These are phyloP conservation scores for Lumnitzera littorea DNA, from an alignment of 345 rosid genomes.

Conservation along the genomic window DNA sequence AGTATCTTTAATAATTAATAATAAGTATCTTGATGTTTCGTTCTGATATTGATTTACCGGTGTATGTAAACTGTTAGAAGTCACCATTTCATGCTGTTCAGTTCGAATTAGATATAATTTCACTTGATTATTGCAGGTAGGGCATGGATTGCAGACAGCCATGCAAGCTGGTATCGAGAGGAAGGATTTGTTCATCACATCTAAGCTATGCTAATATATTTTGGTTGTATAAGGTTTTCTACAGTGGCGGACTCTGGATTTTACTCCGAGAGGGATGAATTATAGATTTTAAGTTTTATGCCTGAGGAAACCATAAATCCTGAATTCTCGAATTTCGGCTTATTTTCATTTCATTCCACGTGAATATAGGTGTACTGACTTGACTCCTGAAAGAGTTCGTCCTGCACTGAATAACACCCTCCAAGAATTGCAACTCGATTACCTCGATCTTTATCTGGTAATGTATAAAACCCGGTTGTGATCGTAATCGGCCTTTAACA, in stretches of 20 bases:
- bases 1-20: too few species aligned
- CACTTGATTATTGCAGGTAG: constrained; percentile 23
- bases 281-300: not conserved
- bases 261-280: too few species aligned
- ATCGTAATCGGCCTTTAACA: too few species aligned
- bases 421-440: constrained; percentile 45
- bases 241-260: too few species aligned
- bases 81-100: too few species aligned
- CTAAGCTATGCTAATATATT: constrained; percentile 39
- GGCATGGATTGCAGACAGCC: constrained; percentile 30
- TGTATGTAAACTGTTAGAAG: too few species aligned
- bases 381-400: constrained; percentile 42
- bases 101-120: not conserved
- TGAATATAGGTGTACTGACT: constrained; percentile 35
- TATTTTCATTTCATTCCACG: not conserved
- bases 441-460: constrained; percentile 51
- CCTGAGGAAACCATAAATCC: not conserved
- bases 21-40: not conserved
- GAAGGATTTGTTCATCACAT: constrained; percentile 45
- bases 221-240: not conserved
- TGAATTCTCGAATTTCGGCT: not conserved
- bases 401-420: constrained; percentile 40
- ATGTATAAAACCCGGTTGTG: not conserved
- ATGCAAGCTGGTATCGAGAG: constrained; percentile 42
- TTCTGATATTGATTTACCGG: too few species aligned